Base-by-base conservation (phyloP, 108 stramenopile species). In the Cyclostephanos invisitatus region DNA sequence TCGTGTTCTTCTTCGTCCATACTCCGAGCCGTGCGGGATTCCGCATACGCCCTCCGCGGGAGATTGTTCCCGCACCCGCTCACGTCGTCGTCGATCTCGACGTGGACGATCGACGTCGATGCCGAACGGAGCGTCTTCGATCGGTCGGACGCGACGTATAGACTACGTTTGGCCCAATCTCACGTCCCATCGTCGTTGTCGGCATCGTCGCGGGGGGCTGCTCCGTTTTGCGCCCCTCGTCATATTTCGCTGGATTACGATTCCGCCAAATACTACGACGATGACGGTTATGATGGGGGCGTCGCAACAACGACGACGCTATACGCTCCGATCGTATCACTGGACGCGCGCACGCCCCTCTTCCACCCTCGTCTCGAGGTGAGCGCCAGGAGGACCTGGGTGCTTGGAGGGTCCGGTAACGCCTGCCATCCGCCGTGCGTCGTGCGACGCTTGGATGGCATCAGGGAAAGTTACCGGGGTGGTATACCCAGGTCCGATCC, bases 211-310 rank as follows among this genome's bases (percentile, higher is more conserved):
- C 46, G 14, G 20, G 17, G 5, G 20, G 37, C 1, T 40, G 6
- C 47, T 24, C 5, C 27, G 14, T 40, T 22, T 9, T 11, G 7
- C 2, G 1, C 18, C 58, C 17, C 49, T 12, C 66, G 21, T 42
- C 74, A 40, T 55, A 67, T 72, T n/a, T 59, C 66, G 20, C n/a
- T 72, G 5, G 78, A 79, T 37, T 68, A 72, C 38, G 78, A 79
- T 37, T 79, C 78, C 54, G 59, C 78, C 24, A 79, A 72, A 37
- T 72, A 72, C 51, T 64, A 18, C 29, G 21, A 12, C 47, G 21
- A 51, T 53, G 21, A 21, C 17, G 21, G 35, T 44, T 5, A 5
- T 8, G 9, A 18, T 32, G 54, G 35, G 60, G 54, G n/a, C 35
- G 0, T 8, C 47, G 10, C 62, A 56, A 67, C 46, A n/a, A 3